Evolutionary conservation across 371 early-diverging fungal genomes (phyloP).

Genomic region (Circinella minor): DNA sequence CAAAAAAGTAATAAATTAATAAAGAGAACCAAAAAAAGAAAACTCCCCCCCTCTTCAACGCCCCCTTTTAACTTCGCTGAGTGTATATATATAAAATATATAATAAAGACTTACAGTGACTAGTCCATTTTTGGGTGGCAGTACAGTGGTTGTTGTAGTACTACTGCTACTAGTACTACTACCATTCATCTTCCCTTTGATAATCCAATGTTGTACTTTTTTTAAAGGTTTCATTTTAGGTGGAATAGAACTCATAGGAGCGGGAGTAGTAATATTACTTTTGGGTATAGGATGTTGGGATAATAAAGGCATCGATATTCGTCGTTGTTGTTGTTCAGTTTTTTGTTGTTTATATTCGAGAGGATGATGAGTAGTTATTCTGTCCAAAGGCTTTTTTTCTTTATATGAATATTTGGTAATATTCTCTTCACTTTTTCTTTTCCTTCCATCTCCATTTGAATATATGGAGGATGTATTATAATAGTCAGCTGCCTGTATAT

Average conservation of each 20-base stretch:
- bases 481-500: slow-evolving; percentile 17
- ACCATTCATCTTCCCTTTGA: slow-evolving; percentile 23
- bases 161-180: not conserved
- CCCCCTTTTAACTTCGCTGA: slow-evolving; percentile 9
- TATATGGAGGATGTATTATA: not conserved
- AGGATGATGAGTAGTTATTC: not conserved
- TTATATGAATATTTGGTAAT: not conserved
- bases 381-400: slow-evolving; percentile 3
- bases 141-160: not conserved
- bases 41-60: not conserved
- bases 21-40: not conserved
- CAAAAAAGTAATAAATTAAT: not conserved
- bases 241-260: not conserved
- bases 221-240: slow-evolving; percentile 28
- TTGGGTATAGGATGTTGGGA: slow-evolving; percentile 7
- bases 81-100: too few species aligned
- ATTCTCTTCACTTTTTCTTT: slow-evolving; percentile 23
- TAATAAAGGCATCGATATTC: slow-evolving; percentile 13
- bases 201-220: slow-evolving; percentile 32
- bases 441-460: slow-evolving; percentile 20
- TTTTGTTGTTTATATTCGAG: not conserved
- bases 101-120: slow-evolving; percentile 17
- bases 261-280: not conserved
- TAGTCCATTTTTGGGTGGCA: slow-evolving; percentile 14
- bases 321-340: slow-evolving; percentile 5